Percentiles rank a stretch among this genome's conserved stretches.
Conservation (phyloP, 2,329 filamentous ascomycete species). For the Diaporthe sp. region DNA sequence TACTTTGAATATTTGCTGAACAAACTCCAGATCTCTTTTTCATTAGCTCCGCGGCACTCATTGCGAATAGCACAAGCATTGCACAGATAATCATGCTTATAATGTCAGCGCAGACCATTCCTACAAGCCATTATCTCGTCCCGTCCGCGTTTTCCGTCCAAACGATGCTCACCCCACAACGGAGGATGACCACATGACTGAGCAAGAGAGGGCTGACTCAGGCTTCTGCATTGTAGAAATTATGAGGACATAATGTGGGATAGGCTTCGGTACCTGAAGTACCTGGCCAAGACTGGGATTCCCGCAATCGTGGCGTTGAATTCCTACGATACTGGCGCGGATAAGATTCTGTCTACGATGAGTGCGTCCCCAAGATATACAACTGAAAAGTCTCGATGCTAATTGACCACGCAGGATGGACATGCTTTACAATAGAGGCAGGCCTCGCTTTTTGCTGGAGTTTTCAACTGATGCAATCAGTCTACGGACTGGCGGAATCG, state of each 20-base stretch:
- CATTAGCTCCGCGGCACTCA: conserved; percentile 14
- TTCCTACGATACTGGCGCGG: conserved; percentile 9
- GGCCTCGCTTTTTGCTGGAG: conserved; percentile 36
- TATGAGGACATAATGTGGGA: conserved; percentile 37
- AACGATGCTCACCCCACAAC: not conserved
- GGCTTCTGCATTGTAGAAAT: conserved; percentile 16
- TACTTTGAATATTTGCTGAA: not conserved
- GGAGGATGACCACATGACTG: not conserved
- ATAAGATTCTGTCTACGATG: conserved; percentile 27
- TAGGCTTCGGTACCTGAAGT: conserved; percentile 14
- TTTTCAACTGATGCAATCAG: conserved; percentile 33
- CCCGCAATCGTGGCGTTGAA: conserved; percentile 18
- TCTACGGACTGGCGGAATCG: conserved; percentile 32
- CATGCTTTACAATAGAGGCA: conserved; percentile 27
- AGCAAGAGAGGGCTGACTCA: conserved; percentile 5
- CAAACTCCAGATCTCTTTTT: conserved; percentile 30
- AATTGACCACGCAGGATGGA: conserved; percentile 28
- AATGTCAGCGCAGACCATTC: conserved; percentile 16
- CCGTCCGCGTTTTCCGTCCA: not conserved
- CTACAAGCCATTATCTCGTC: not conserved
- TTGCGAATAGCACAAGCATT: conserved; percentile 34
- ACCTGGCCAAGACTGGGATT: not conserved
- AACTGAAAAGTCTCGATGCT: not conserved
- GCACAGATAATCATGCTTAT: conserved; percentile 29
- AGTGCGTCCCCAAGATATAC: conserved; percentile 1